Percentiles rank a stretch among this genome's conserved stretches.
Evolutionary conservation across 2,329 filamentous ascomycete genomes (phyloP).

Genomic region (Calonectria naviculata): DNA sequence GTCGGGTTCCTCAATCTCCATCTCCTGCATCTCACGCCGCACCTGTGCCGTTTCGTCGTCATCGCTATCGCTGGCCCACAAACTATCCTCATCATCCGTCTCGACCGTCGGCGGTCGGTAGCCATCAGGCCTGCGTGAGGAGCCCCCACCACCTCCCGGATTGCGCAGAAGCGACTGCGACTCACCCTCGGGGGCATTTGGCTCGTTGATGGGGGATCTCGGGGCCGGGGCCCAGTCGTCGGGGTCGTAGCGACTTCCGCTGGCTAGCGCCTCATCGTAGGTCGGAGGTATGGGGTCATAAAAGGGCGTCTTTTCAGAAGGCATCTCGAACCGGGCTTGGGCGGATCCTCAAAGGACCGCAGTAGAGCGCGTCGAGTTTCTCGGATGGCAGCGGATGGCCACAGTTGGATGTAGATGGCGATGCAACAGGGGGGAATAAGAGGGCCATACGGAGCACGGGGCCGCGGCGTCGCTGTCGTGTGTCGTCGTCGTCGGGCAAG

Average conservation of each 20-base stretch:
- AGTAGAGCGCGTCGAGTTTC: conserved; percentile 4
- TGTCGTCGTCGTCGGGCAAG: conserved; percentile 7
- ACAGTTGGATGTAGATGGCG: conserved; percentile 3
- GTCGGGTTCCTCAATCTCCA: conserved; percentile 82
- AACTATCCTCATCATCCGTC: conserved; percentile 73
- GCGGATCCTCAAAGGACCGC: conserved; percentile 10
- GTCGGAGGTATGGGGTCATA: conserved; percentile 57
- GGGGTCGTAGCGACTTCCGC: conserved; percentile 46
- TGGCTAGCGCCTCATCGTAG: conserved; percentile 55
- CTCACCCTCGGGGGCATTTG: conserved; percentile 78
- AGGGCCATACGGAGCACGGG: conserved; percentile 30
- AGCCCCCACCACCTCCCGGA: conserved; percentile 53
- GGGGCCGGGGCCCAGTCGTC: conserved; percentile 43
- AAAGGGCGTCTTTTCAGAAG: conserved; percentile 54
- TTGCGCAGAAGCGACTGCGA: conserved; percentile 79
- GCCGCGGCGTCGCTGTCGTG: conserved; percentile 16
- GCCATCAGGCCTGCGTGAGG: conserved; percentile 60
- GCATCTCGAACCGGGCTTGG: conserved; percentile 40
- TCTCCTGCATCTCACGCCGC: conserved; percentile 86
- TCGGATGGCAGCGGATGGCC: conserved; percentile 7
- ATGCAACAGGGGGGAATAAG: conserved; percentile 13
- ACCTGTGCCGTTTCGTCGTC: conserved; percentile 72
- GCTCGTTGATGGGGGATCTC: conserved; percentile 58
- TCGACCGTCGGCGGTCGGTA: conserved; percentile 88
- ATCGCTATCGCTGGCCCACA: conserved; percentile 62